Evolutionary conservation across 2,329 filamentous ascomycete genomes (phyloP).

Genomic region (Sphaerulina musiva): DNA sequence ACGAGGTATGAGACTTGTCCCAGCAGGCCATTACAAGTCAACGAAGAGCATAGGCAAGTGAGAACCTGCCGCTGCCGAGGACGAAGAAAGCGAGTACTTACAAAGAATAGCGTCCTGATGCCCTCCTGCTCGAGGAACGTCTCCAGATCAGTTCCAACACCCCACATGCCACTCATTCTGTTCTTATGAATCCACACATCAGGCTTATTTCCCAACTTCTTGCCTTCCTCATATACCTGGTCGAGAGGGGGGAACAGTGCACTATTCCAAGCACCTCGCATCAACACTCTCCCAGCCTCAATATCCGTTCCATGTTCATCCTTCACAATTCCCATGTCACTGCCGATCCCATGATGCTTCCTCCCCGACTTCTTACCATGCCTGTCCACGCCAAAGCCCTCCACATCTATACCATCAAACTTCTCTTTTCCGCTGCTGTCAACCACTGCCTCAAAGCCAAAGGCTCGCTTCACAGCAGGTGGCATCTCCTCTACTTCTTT

Average conservation of each 20-base stretch:
- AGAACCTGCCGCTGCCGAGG: not conserved
- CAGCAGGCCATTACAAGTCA: not conserved
- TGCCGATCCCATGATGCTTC: conserved; percentile 32
- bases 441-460: conserved; percentile 38
- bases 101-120: conserved; percentile 48
- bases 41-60: not conserved
- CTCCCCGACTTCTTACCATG: conserved; percentile 24
- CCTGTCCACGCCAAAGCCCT: conserved; percentile 22
- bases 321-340: conserved; percentile 25
- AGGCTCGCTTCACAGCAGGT: conserved; percentile 44
- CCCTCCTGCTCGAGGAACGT: conserved; percentile 38
- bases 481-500: conserved; percentile 47
- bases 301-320: conserved; percentile 39
- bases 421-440: conserved; percentile 14
- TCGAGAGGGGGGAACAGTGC: conserved; percentile 46
- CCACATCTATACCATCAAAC: conserved; percentile 13
- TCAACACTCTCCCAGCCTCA: conserved; percentile 43
- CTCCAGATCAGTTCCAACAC: conserved; percentile 39
- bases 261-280: conserved; percentile 53
- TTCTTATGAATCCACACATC: conserved; percentile 54
- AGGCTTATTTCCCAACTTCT: conserved; percentile 23
- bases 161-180: conserved; percentile 54
- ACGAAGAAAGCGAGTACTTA: not conserved
- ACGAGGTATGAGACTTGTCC: too few species aligned
- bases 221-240: conserved; percentile 33